Evolutionary conservation across 352 stramenopile genomes (phyloP).

Genomic region (Halophytophthora batemanensis): DNA sequence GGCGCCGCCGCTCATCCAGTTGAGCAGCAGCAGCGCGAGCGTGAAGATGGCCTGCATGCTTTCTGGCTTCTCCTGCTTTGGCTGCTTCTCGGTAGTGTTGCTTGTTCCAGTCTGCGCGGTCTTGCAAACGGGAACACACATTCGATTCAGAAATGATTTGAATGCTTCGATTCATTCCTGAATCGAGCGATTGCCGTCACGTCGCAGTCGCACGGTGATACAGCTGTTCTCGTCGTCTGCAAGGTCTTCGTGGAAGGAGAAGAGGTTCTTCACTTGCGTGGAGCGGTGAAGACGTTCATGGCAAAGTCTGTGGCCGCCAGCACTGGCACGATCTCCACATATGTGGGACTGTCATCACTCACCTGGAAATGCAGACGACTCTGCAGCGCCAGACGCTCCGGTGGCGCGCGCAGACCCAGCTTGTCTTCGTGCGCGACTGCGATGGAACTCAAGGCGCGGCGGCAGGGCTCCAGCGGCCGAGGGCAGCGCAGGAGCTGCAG

Average conservation of each 20-base stretch:
- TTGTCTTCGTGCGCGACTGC: not conserved
- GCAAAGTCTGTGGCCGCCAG: slow-evolving; percentile 48
- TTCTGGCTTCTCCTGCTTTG: no score
- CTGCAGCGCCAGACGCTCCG: slow-evolving; percentile 26
- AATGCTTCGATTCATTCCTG: no score
- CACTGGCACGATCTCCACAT: slow-evolving; percentile 49
- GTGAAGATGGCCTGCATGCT: slow-evolving; percentile 44
- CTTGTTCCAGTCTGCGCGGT: no score
- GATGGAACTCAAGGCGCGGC: not conserved
- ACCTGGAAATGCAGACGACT: slow-evolving; percentile 43
- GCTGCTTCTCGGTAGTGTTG: no score
- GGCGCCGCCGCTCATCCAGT: slow-evolving; percentile 14
- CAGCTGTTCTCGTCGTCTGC: no score
- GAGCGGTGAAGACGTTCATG: slow-evolving; percentile 33
- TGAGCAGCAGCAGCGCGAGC: slow-evolving; percentile 36
- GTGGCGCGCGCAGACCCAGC: slow-evolving; percentile 12
- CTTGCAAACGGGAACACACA: no score
- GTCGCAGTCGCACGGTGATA: not conserved
- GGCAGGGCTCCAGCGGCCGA: not conserved
- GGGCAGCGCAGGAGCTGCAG: not conserved
- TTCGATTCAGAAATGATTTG: no score
- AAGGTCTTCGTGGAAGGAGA: slow-evolving; percentile 29
- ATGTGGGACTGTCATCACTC: slow-evolving; percentile 24
- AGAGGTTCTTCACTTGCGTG: slow-evolving; percentile 13
- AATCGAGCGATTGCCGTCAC: no score